Base-by-base conservation (phyloP, 2,329 filamentous ascomycete species). In the Alternaria sp. region DNA sequence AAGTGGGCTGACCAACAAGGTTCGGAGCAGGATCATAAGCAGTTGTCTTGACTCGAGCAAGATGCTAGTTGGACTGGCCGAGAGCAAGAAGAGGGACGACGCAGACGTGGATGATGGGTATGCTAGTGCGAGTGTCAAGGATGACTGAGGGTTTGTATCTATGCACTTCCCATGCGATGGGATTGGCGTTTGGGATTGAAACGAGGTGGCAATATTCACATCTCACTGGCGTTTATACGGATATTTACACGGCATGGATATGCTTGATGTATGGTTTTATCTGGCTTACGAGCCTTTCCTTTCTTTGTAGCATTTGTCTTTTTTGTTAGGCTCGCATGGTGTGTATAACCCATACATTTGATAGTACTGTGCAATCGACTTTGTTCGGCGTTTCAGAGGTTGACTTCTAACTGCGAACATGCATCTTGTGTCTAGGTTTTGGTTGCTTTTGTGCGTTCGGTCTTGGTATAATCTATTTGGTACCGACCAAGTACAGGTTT, bases 1-100 rank as follows among this genome's bases (percentile, higher is more conserved):
- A 8, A 81, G 77, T 41, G 82, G 82, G 1, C 56, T 85, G 61
- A 76, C 71, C 7, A 75, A 74, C 25, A 80, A 77, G 58, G 77
- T 79, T 5, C 75, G 81, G 15, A 74, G 73, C 4, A 74, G 72
- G 47, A 75, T 85, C 37, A 78, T 85, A 8, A 76, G 77, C 41
- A 69, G 76, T 43, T 84, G 82, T 67, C 60, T 84, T 7, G 71
- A 75, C 21, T 77, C 83, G 12, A 83, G 80, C 64, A 83, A 81
- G 72, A 79, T 72, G 55, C 75, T 84, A 25, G 82, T 83, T 14
- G 82, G 82, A 2, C 74, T 78, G 20, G 41, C 37, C 2, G 26
- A 51, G 45, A 50, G 45, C 11, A 62, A 62, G 55, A 61, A 51
- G 33, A 61, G 49, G 25, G 73, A 73, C 4, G 68, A 74, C 18